These are phyloP conservation scores for Coemansia sp. DNA, from an alignment of 192 early-diverging fungal genomes.

Conservation along the genomic window DNA sequence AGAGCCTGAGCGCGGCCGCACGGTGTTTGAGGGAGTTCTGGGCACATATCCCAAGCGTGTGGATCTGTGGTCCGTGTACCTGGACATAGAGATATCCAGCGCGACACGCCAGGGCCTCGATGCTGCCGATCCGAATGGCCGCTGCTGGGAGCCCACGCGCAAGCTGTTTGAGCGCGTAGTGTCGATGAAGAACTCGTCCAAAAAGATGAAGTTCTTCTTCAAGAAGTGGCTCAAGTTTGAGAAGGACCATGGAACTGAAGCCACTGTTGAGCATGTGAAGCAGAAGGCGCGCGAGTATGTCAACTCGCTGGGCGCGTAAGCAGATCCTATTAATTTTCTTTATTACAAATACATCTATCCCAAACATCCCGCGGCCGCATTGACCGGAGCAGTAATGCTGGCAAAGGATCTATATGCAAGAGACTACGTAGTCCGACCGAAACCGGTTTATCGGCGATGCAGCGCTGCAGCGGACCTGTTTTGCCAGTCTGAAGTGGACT, in stretches of 20 bases:
- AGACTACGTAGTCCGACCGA: background rate
- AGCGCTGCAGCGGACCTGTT: background rate
- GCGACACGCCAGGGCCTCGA: slow-evolving; percentile 28
- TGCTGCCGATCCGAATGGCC: slow-evolving; percentile 14
- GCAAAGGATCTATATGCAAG: background rate
- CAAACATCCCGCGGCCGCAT: background rate
- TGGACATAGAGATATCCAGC: slow-evolving; percentile 91
- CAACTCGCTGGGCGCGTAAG: slow-evolving; percentile 32
- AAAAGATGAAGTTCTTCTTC: slow-evolving; percentile 99
- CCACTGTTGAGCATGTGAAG: slow-evolving; percentile 86
- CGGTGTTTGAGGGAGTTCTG: slow-evolving; percentile 95
- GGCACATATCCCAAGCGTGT: slow-evolving; percentile 88
- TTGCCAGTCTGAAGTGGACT: too few species aligned
- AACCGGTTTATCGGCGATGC: background rate
- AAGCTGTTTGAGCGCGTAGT: slow-evolving; percentile 88
- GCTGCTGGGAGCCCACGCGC: slow-evolving; percentile 48
- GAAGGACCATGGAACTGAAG: slow-evolving; percentile 78
- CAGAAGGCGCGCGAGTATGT: slow-evolving; percentile 83
- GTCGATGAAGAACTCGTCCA: slow-evolving; percentile 87
- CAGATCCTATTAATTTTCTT: background rate
- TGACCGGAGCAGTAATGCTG: background rate
- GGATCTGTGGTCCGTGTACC: slow-evolving; percentile 95
- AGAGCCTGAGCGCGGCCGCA: slow-evolving; percentile 94
- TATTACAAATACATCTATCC: background rate
- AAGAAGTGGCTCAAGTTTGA: slow-evolving; percentile 98